Conservation (phyloP, 2,329 filamentous ascomycete species). For the Fusarium sp. region DNA sequence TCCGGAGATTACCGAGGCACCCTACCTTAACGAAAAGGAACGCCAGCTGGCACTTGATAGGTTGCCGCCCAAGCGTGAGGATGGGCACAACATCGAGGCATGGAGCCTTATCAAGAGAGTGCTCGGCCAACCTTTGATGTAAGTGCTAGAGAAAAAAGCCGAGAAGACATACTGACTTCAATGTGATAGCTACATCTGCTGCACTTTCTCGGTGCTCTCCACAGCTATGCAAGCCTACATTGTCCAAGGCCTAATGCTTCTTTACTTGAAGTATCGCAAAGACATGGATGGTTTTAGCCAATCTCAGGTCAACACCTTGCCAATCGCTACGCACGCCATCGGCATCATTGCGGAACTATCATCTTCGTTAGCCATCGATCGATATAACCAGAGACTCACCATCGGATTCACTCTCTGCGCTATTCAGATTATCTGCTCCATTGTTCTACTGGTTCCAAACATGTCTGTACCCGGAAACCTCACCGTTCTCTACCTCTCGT, state of each 20-base stretch:
- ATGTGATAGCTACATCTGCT: slow-evolving; percentile 28
- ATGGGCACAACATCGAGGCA: slow-evolving; percentile 49
- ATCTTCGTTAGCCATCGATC: slow-evolving; percentile 36
- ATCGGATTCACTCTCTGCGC: slow-evolving; percentile 25
- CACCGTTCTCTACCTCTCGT: slow-evolving; percentile 34
- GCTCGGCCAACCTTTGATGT: slow-evolving; percentile 44
- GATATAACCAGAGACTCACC: slow-evolving; percentile 12
- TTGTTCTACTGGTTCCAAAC: slow-evolving; percentile 31
- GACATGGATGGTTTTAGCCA: slow-evolving; percentile 36
- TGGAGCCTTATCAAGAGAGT: slow-evolving; percentile 46
- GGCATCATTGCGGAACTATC: slow-evolving; percentile 41
- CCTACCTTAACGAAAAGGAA: slow-evolving; percentile 50
- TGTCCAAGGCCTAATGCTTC: slow-evolving; percentile 40
- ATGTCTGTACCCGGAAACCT: slow-evolving; percentile 37
- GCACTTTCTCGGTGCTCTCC: slow-evolving; percentile 46
- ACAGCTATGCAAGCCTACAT: slow-evolving; percentile 39
- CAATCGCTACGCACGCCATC: slow-evolving; percentile 40
- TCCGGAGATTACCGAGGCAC: slow-evolving; percentile 51
- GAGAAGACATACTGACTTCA: too few species aligned
- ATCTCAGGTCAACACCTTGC: slow-evolving; percentile 42
- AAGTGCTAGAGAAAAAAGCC: too few species aligned
- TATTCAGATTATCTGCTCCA: slow-evolving; percentile 28
- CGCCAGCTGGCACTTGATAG: slow-evolving; percentile 47
- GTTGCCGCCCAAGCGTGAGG: slow-evolving; percentile 47
- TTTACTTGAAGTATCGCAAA: slow-evolving; percentile 40